Evolutionary conservation across 352 stramenopile genomes (phyloP), one percentile per base, ranked within the genome.

Genomic region (Phytophthora parvispora): DNA sequence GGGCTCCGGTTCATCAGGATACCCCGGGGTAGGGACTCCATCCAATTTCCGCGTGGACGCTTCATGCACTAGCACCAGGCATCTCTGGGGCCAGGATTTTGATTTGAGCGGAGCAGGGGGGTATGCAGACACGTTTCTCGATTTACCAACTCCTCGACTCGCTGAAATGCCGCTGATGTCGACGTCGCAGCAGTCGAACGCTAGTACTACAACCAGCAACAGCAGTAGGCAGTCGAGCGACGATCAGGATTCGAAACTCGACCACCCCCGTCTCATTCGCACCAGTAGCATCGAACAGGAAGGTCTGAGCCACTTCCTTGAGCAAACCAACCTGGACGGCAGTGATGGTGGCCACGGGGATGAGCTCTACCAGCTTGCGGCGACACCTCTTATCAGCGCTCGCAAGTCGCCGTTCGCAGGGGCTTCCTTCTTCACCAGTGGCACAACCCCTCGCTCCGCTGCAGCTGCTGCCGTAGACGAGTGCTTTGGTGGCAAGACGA

Each of bases 261-360:
- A 83, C 8, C 79, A 85, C 38, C 85, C 83, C 58, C 84, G 80
- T 55, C 73, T 92, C 8, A 78, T 93, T 40, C 87, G 84, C 12
- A 91, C 78, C 9, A 88, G 53, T 5, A 93, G 83, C 43, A 84
- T 93, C 24, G 87, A 95, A 45, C 87, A 95, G 59, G 84, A 95
- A 72, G 84, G 84, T 0, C 72, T 93, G 61, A 93, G 86, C 38
- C 75, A 92, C 16, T 93, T 91, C 65, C 73, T 95, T 5, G 81
- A 92, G 52, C 84, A 92, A 47, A 90, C 84, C 3, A 82, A 86
- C 36, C 61, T 93, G 42, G 69, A 78, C 29, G 52, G 63, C 7
- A 69, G 47, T 15, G 40, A 66, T 24, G 65, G 55, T 15, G 59
- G 56, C 10, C 53, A 73, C 29, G 61, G 68, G 16, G 68, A 75